A percentile compares a stretch with the other conserved stretches of the same genome.
phyloP scores from a whole-genome alignment of 164 flowering plant species.

The Kalanchoe fedtschenkoi region DNA sequence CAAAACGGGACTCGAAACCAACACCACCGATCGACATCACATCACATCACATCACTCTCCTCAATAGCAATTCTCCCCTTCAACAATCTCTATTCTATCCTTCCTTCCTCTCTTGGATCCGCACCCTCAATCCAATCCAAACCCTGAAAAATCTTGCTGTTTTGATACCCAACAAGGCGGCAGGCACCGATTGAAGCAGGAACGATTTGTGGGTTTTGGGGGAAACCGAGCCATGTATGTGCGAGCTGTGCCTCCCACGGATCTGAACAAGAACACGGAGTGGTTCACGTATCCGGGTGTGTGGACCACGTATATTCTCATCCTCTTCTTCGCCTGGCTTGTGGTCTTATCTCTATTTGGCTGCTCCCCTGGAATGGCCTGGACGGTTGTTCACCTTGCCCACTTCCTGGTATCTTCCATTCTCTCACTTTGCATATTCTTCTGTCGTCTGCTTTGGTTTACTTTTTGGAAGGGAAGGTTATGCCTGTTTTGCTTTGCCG shows the following conservation, averaged over 20 bases:
- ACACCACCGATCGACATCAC: not conserved
- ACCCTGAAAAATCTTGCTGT: not conserved
- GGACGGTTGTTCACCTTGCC: constrained; percentile 56
- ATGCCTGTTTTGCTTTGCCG: not conserved
- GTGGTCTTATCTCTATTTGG: constrained; percentile 45
- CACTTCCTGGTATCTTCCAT: constrained; percentile 40
- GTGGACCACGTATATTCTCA: constrained; percentile 57
- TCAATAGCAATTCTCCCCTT: not conserved
- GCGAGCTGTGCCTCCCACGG: constrained; percentile 36
- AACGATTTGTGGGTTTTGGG: not conserved
- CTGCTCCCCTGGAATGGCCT: constrained; percentile 67
- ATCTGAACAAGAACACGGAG: constrained; percentile 66
- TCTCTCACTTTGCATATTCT: not conserved
- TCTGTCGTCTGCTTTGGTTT: not conserved
- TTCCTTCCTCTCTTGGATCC: no score
- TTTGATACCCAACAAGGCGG: not conserved
- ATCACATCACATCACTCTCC: not conserved
- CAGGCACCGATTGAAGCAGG: not conserved
- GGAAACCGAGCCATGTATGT: constrained; percentile 45
- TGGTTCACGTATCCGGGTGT: constrained; percentile 79
- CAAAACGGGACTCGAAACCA: not conserved
- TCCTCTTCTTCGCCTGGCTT: constrained; percentile 59
- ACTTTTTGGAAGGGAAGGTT: not conserved
- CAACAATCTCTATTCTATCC: not conserved
- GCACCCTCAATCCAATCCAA: not conserved